Percentiles rank a stretch among this genome's conserved stretches.
Evolutionary conservation across 805 yeast genomes (phyloP).

Genomic region (Peterozyma xylosa): DNA sequence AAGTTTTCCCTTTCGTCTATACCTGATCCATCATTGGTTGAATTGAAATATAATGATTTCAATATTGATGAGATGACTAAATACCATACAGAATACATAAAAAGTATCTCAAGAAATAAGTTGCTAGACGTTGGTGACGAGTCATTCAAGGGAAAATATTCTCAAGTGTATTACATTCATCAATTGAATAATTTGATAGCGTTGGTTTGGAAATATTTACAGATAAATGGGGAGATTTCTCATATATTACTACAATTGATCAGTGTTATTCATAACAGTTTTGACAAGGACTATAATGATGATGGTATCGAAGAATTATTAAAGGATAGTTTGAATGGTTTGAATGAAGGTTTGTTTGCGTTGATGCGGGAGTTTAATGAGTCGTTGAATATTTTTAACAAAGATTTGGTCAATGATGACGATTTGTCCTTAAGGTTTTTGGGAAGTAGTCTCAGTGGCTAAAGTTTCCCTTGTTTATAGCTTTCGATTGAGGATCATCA

Average conservation of each 20-base stretch:
- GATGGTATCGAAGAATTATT: slow-evolving; percentile 16
- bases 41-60: slow-evolving; percentile 18
- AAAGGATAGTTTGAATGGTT: slow-evolving; percentile 24
- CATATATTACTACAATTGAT: slow-evolving; percentile 24
- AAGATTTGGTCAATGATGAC: slow-evolving; percentile 47
- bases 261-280: slow-evolving; percentile 17
- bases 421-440: slow-evolving; percentile 40
- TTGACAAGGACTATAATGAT: slow-evolving; percentile 13
- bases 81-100: slow-evolving; percentile 25
- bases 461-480: too few species aligned
- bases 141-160: slow-evolving; percentile 24
- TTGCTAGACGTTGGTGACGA: slow-evolving; percentile 20
- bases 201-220: slow-evolving; percentile 29
- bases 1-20: background rate
- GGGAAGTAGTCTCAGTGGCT: slow-evolving; percentile 17
- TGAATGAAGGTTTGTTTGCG: slow-evolving; percentile 31
- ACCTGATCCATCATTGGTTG: slow-evolving; percentile 1
- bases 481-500: too few species aligned
- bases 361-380: slow-evolving; percentile 33
- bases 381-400: slow-evolving; percentile 32
- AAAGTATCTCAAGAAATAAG: slow-evolving; percentile 27
- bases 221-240: slow-evolving; percentile 28
- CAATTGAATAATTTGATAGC: slow-evolving; percentile 31
- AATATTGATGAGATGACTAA: slow-evolving; percentile 43
- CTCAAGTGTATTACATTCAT: slow-evolving; percentile 32